Base-by-base conservation (phyloP, 495 filamentous ascomycete species). In the Penicillium angulare region DNA sequence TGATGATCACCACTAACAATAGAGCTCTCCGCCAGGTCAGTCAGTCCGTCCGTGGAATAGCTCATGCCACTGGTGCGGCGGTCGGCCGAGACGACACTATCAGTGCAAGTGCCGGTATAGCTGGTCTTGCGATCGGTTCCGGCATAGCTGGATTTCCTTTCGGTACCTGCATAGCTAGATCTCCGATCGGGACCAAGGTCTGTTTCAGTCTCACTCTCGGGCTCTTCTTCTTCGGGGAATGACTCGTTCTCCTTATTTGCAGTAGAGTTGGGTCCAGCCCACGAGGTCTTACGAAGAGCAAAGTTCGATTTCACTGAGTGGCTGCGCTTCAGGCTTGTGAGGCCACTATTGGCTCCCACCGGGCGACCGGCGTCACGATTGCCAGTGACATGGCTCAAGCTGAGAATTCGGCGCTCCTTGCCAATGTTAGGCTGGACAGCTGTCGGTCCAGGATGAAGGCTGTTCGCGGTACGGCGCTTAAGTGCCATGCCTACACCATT, bases 301-400 rank as follows among this genome's bases (percentile, higher is more conserved):
- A 76, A 77, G 44, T 82, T 75, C 17, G 82, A 88, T 57, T 84
- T 86, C 53, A 88, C 81, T 17, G 85, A 87, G 51, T 89, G 84
- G 56, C 84, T 87, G 39, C 86, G 81, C 63, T 87, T 85, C 46
- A 87, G 56, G 26, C 66, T 76, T 1, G 71, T 66, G 39, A 80
- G 62, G 10, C 77, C 73, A 24, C 73, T 68, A 48, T 65, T 74
- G 32, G 61, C 63, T 24, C 67, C 73, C 33, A 68, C 66, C 49
- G 81, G 79, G 56, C 83, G 85, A 53, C 84, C 75, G 8, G 57
- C 56, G 9, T 86, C 85, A 5, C 85, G 75, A 61, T 96, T 96
- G 48, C 85, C 83, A 7, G 79, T 87, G 16, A 97, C 92, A 63
- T 96, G 86, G 63, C 85, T 95, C 32, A 97, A 80, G 45, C 88